Base-by-base conservation (phyloP, 257 asterid genomes). In the Przewalskia tangutica region DNA sequence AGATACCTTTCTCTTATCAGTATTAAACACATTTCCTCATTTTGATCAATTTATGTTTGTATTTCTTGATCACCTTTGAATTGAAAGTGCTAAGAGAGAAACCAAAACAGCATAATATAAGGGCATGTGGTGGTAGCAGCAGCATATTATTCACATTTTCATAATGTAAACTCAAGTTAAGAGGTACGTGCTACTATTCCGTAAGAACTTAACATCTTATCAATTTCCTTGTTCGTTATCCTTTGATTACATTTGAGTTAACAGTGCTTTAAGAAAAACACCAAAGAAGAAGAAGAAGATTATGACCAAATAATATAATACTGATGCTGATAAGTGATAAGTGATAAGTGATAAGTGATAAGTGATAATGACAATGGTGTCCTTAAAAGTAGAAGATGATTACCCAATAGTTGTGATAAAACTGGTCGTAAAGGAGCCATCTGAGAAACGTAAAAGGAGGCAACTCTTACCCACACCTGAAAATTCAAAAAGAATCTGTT, bases 381-480 rank as follows among this genome's bases (percentile, higher is more conserved):
- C 44, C 62, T 23, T 14, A 50, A 23, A 48, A 4, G 44, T 75
- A 18, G 75, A 27, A 79, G 62, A 60, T 80, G 81, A 91, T 82
- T 81, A 91, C 95, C 95, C 95, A 64, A 91, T 91, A 82, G 95
- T 91, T 79, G 98, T 93, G 85, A 94, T 94, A 91, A 94, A 94
- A 91, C 98, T 94, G 89, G 98, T 94, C 38, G 98, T 94, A 93
- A 94, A 94, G 88, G 98, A 94, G 83, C 98, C 98, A 90, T 94
- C 98, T 9, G 98, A 94, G 91, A 94, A 94, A 88, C 98, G 94
- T 86, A 94, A 88, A 85, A 94, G 98, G 80, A 94, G 97, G 93
- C 98, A 94, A 93, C 98, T 94, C 93, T 94, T 94, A 88, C 98
- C 98, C 90, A 91, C 95, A 86, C 95, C 95, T 91, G 89, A 70